phyloP scores from a whole-genome alignment of 192 early-diverging fungal species.

The Hyaloraphidium curvatum region DNA sequence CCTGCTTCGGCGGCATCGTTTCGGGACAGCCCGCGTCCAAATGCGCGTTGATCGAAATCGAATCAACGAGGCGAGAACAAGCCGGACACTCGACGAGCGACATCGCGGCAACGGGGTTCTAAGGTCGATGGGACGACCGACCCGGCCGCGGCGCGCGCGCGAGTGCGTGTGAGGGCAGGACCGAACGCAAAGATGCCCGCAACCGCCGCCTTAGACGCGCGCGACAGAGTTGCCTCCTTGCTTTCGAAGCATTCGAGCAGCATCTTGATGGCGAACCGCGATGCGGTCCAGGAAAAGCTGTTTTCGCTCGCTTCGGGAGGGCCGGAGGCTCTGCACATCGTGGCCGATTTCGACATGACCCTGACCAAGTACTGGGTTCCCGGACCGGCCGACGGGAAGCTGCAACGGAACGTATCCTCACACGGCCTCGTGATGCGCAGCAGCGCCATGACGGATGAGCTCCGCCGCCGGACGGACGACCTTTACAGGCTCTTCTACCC shows the following conservation, averaged over 20 bases:
- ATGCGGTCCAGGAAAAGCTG: no score
- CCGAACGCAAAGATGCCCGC: no score
- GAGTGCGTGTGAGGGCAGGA: no score
- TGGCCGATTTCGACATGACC: slow-evolving; percentile 62
- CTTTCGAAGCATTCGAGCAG: no score
- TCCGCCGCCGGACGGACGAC: slow-evolving; percentile 18
- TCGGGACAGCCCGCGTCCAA: slow-evolving; percentile 22
- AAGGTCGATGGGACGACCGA: no score
- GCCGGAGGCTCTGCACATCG: no score
- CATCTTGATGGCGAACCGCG: no score
- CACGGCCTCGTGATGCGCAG: slow-evolving; percentile 10
- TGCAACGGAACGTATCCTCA: slow-evolving; percentile 11
- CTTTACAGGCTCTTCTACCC: slow-evolving; percentile 50
- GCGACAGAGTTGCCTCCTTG: no score
- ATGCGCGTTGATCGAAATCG: slow-evolving; percentile 23
- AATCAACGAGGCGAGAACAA: background rate
- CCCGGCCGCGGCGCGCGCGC: no score
- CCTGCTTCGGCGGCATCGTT: slow-evolving; percentile 6
- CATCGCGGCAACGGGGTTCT: no score
- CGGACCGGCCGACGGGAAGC: slow-evolving; percentile 6
- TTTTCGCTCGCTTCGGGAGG: no score
- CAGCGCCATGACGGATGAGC: slow-evolving; percentile 16
- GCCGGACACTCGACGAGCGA: background rate
- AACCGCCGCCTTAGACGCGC: no score
- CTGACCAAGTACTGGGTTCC: slow-evolving; percentile 29